Percentiles rank a stretch among this genome's conserved stretches.
Conservation (phyloP, 1,139 yeast genomes). For the Pneumocystis sp. region DNA sequence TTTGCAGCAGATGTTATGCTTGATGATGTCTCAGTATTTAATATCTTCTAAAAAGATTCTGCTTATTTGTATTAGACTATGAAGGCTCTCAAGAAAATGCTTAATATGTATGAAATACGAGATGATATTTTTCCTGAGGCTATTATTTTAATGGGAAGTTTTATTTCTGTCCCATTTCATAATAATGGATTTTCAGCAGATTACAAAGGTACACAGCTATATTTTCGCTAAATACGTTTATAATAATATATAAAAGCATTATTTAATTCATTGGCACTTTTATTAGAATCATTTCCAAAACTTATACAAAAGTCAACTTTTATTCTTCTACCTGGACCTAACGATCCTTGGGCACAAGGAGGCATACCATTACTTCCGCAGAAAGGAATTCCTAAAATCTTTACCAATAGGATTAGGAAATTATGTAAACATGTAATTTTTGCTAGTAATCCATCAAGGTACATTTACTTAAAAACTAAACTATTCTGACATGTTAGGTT, state of each 20-base stretch:
- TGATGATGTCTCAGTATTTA: conserved; percentile 43
- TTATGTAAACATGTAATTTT: conserved; percentile 52
- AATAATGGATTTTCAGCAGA: conserved; percentile 32
- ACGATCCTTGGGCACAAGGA: conserved; percentile 83
- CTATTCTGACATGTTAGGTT: neutral
- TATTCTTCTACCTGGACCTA: conserved; percentile 69
- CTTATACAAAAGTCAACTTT: conserved; percentile 34
- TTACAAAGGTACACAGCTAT: conserved; percentile 46
- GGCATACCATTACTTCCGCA: conserved; percentile 62
- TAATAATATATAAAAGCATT: conserved; percentile 10
- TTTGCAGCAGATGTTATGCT: conserved; percentile 62
- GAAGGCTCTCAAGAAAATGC: conserved; percentile 1
- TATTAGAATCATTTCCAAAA: conserved; percentile 36
- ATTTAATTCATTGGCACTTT: conserved; percentile 45
- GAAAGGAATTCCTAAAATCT: conserved; percentile 50
- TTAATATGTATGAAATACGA: conserved; percentile 21
- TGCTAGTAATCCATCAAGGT: conserved; percentile 63
- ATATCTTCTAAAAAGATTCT: conserved; percentile 43
- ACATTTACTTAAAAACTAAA: conserved; percentile 25
- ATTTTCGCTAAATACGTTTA: neutral
- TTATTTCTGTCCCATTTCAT: conserved; percentile 48
- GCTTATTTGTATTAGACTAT: conserved; percentile 30
- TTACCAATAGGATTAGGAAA: conserved; percentile 51
- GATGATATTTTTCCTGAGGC: conserved; percentile 39
- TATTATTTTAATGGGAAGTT: conserved; percentile 53